phyloP scores from a whole-genome alignment of 2,329 filamentous ascomycete genomes.

The Colletotrichum musae region DNA sequence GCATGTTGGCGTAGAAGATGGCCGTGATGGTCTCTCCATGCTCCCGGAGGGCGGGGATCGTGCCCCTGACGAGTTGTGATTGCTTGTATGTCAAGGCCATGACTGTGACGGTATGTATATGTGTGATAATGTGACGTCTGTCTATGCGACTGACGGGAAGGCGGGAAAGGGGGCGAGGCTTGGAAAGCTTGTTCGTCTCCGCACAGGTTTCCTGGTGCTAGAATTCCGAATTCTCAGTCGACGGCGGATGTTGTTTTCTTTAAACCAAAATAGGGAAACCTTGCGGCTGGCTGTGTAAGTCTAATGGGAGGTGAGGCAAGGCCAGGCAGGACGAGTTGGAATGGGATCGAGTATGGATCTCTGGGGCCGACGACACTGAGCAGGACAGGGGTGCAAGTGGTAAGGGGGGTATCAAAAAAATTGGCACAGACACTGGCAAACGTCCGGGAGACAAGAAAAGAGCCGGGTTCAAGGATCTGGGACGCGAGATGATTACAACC shows the following conservation, averaged over 20 bases:
- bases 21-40: constrained; percentile 78
- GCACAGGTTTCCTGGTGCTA: neutral
- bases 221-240: neutral
- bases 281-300: constrained; percentile 5
- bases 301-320: neutral
- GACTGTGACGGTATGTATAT: constrained; percentile 8
- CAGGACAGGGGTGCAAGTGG: neutral
- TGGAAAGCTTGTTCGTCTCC: neutral
- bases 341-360: constrained; percentile 32
- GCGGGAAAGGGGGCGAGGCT: neutral
- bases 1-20: constrained; percentile 80
- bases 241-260: neutral
- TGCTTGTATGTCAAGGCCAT: constrained; percentile 68
- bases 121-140: neutral
- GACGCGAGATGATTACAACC: constrained; percentile 1
- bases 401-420: constrained; percentile 28
- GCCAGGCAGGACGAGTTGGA: neutral
- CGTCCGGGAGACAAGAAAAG: constrained; percentile 5
- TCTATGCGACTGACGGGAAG: too few relatives aligned
- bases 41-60: constrained; percentile 76
- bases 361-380: constrained; percentile 1
- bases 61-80: constrained; percentile 76
- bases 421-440: constrained; percentile 14
- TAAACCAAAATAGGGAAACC: neutral
- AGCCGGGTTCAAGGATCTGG: constrained; percentile 6